phyloP scores from a whole-genome alignment of 2,329 filamentous ascomycete species.

The Rutstroemia sydowiana region DNA sequence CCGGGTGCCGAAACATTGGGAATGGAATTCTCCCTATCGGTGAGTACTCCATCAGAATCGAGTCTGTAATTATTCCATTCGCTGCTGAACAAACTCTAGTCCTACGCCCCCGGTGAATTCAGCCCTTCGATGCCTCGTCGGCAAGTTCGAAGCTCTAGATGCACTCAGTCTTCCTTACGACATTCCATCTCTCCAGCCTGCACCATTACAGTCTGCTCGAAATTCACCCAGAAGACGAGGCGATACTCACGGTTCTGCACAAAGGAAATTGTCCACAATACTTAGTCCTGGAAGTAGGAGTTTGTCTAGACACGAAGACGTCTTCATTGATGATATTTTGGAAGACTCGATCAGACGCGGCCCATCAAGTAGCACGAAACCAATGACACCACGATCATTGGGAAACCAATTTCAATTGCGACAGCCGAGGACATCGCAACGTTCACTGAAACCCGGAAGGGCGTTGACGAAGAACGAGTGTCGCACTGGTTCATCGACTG shows the following conservation, averaged over 20 bases:
- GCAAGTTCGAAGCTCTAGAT: slow-evolving; percentile 27
- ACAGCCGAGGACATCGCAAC: background rate
- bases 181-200: slow-evolving; percentile 14
- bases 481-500: background rate
- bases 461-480: background rate
- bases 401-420: background rate
- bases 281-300: slow-evolving; percentile 12
- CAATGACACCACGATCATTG: background rate
- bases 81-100: background rate
- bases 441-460: background rate
- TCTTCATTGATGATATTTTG: background rate
- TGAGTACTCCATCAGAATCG: background rate
- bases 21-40: background rate
- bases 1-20: background rate
- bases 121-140: slow-evolving; percentile 20
- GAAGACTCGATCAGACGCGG: background rate
- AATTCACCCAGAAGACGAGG: slow-evolving; percentile 4
- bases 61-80: too few relatives aligned
- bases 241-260: background rate
- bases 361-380: background rate
- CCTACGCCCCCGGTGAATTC: slow-evolving; percentile 10
- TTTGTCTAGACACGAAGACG: slow-evolving; percentile 5
- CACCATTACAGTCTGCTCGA: slow-evolving; percentile 14
- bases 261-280: slow-evolving; percentile 16
- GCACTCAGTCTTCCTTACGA: slow-evolving; percentile 18